Conservation (phyloP, 441 rosid species). For the Populus trichocarpa region DNA sequence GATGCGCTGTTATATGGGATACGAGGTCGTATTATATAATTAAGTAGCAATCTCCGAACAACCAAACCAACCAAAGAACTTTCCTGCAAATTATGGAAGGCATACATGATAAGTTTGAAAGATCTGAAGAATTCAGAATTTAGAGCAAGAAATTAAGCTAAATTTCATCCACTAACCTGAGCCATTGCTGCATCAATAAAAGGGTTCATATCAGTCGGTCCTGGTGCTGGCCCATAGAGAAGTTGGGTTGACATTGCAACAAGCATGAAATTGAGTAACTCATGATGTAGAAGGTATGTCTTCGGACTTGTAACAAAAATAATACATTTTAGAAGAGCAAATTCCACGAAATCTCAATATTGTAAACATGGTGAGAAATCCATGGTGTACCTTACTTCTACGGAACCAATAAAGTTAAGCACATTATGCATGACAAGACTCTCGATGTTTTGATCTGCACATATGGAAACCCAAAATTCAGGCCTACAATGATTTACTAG, state of each 20-base stretch:
- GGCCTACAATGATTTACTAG: not conserved
- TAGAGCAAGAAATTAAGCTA: not conserved
- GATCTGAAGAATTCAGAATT: not conserved
- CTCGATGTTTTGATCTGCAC: slow-evolving; percentile 74
- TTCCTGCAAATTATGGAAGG: slow-evolving; percentile 52
- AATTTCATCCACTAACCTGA: slow-evolving; percentile 50
- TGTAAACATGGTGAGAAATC: not conserved
- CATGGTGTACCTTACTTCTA: slow-evolving; percentile 69
- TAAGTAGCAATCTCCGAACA: slow-evolving; percentile 67
- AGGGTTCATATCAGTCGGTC: slow-evolving; percentile 70
- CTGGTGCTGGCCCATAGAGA: slow-evolving; percentile 74
- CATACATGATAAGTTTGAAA: slow-evolving; percentile 6
- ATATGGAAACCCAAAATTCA: slow-evolving; percentile 24
- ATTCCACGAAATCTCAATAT: slow-evolving; percentile 8
- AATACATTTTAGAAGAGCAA: slow-evolving; percentile 29
- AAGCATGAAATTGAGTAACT: slow-evolving; percentile 85
- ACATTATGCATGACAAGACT: slow-evolving; percentile 73
- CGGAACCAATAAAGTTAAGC: slow-evolving; percentile 67
- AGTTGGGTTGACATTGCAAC: slow-evolving; percentile 95
- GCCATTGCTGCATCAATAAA: slow-evolving; percentile 90
- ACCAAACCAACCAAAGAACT: slow-evolving; percentile 60
- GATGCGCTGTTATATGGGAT: slow-evolving; percentile 40
- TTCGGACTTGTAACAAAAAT: slow-evolving; percentile 58
- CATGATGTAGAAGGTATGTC: slow-evolving; percentile 78
- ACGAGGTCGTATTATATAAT: slow-evolving; percentile 62